Percentiles rank a stretch among this genome's conserved stretches.
Conservation (phyloP, 164 flowering plant genomes). For the Vitis cinerea region DNA sequence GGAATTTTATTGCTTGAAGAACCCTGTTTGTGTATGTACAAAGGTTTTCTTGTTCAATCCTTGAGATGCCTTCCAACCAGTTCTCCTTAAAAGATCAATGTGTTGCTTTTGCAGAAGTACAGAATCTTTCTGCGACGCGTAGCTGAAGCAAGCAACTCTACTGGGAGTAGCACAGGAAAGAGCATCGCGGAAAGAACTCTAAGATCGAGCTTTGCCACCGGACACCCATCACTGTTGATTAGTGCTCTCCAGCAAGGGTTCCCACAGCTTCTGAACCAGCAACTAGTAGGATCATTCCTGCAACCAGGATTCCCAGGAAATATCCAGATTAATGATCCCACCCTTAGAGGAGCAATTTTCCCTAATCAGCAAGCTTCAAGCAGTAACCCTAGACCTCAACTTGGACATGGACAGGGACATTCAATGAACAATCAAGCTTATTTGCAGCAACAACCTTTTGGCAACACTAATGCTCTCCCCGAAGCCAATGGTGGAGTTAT, state of each 20-base stretch:
- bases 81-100: too few relatives aligned
- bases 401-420: not conserved
- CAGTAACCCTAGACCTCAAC: not conserved
- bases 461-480: not conserved
- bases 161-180: not conserved
- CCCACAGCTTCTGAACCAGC: not conserved
- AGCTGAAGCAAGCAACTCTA: slow-evolving; percentile 3
- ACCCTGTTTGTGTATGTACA: too few relatives aligned
- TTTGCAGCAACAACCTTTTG: not conserved
- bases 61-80: too few relatives aligned
- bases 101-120: slow-evolving; percentile 26
- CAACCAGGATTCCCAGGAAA: slow-evolving; percentile 1
- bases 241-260: not conserved
- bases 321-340: not conserved
- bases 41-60: too few relatives aligned
- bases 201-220: slow-evolving; percentile 21
- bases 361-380: not conserved
- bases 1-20: too few relatives aligned
- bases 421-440: not conserved
- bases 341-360: not conserved
- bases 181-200: not conserved
- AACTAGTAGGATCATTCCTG: not conserved
- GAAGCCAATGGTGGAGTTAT: not conserved
- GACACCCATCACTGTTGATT: not conserved
- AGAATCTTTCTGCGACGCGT: slow-evolving; percentile 29